phyloP scores from a whole-genome alignment of 2,329 filamentous ascomycete genomes.

The Pseudocercospora cruenta region DNA sequence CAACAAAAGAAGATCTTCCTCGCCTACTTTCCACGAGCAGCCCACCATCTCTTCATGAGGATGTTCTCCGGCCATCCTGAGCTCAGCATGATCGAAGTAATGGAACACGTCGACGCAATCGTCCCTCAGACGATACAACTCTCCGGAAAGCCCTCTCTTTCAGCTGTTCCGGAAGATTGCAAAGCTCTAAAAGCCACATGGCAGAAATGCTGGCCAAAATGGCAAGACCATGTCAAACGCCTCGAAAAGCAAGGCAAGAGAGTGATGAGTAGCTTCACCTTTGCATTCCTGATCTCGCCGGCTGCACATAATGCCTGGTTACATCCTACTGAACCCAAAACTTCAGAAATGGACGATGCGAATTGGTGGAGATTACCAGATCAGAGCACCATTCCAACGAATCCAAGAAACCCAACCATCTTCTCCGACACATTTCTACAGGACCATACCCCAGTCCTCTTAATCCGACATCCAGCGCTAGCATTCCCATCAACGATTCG shows the following conservation, averaged over 20 bases:
- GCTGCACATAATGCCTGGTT: background rate
- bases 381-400: background rate
- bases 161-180: background rate
- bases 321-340: background rate
- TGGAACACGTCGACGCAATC: background rate
- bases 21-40: background rate
- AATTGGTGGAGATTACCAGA: background rate
- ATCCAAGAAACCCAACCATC: background rate
- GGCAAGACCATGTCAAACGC: background rate
- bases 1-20: background rate
- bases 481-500: background rate
- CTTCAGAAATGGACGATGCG: background rate
- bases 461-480: background rate
- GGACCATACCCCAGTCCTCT: background rate
- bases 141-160: background rate
- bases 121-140: background rate
- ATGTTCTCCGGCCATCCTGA: background rate
- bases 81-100: background rate
- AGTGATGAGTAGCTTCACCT: background rate
- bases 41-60: conserved; percentile 4
- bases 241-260: background rate
- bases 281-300: background rate
- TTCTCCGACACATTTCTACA: background rate
- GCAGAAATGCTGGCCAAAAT: background rate
- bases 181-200: background rate